Base-by-base conservation (phyloP, 2,329 filamentous ascomycete genomes). In the Botrytis sinoallii region DNA sequence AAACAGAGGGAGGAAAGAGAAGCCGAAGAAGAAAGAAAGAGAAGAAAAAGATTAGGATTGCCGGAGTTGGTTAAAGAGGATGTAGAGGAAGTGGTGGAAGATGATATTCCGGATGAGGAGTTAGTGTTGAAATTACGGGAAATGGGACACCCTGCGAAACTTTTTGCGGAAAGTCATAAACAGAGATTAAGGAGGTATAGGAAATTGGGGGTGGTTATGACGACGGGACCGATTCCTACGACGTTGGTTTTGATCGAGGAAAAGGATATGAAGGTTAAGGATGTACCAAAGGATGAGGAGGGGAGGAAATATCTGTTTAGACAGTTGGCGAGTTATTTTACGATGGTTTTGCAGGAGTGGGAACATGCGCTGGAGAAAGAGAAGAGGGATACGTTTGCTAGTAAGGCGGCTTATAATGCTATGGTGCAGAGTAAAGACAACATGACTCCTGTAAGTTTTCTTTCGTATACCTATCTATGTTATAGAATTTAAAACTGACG, bases 291-390 rank as follows among this genome's bases (percentile, higher is more conserved):
- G 78, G 92, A 95, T 77, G 85, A 84, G 32, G 88, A 90, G 59
- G 92, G 86, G 0, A 88, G 90, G 64, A 85, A 87, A 63, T 94
- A 92, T 82, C 85, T 99, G 59, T 95, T 92, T 84, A 88, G 95
- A 18, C 95, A 99, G 83, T 86, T 99, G 73, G 93, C 93, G 32
- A 96, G 93, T 67, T 99, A 98, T 85, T 98, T 99, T 84, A 97
- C 93, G 71, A 94, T 99, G 90, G 90, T 99, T n/a, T 85, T 99
- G 74, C 88, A 87, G 63, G 95, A 97, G 82, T 99, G 97, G 92
- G 90, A 95, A 78, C 81, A 85, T 59, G 94, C 95, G 8, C 88
- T 99, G 79, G 89, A 89, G 9, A 89, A 92, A 78, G 89, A 88
- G 80, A 85, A 83, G 78, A 82, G 82, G 42, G 87, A 90, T 71